phyloP scores from a whole-genome alignment of 768 basidiomycete species.

The Trametes coccinea region DNA sequence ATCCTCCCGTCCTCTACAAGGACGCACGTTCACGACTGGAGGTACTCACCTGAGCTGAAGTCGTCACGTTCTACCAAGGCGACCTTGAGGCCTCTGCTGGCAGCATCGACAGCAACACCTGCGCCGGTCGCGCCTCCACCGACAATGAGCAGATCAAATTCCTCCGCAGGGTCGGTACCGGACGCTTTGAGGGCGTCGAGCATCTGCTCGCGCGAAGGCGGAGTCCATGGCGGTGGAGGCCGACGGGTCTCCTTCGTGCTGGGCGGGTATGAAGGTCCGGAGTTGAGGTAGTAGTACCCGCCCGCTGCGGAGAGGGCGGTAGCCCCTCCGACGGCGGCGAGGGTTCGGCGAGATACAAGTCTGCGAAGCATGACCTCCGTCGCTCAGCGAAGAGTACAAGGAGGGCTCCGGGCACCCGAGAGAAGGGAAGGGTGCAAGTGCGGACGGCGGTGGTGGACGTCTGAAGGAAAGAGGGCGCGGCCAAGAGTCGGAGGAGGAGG shows the following conservation, averaged over 20 bases:
- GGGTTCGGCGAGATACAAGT: constrained; percentile 51
- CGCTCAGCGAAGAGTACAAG: constrained; percentile 17
- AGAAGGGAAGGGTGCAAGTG: background rate
- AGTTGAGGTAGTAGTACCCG: constrained; percentile 73
- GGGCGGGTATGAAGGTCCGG: constrained; percentile 65
- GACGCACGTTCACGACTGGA: constrained; percentile 16
- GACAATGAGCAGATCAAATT: constrained; percentile 81
- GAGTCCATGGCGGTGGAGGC: constrained; percentile 79
- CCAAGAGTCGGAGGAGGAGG: background rate
- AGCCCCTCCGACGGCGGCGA: constrained; percentile 54
- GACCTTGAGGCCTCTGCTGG: constrained; percentile 86
- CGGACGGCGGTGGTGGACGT: background rate
- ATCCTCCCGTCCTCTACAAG: background rate
- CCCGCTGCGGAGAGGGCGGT: constrained; percentile 54
- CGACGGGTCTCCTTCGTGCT: constrained; percentile 67
- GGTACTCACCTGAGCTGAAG: constrained; percentile 71
- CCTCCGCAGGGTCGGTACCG: constrained; percentile 41
- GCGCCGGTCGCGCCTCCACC: constrained; percentile 97
- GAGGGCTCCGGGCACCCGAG: constrained; percentile 10
- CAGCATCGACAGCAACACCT: constrained; percentile 95
- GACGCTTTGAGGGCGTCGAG: constrained; percentile 56
- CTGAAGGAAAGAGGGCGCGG: background rate
- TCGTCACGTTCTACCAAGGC: constrained; percentile 93
- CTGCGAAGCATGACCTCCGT: constrained; percentile 20
- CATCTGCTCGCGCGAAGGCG: constrained; percentile 69